Evolutionary conservation across 2,329 filamentous ascomycete species (phyloP), one percentile per base, ranked within the genome.

Genomic region (Ceratocystis papillata): DNA sequence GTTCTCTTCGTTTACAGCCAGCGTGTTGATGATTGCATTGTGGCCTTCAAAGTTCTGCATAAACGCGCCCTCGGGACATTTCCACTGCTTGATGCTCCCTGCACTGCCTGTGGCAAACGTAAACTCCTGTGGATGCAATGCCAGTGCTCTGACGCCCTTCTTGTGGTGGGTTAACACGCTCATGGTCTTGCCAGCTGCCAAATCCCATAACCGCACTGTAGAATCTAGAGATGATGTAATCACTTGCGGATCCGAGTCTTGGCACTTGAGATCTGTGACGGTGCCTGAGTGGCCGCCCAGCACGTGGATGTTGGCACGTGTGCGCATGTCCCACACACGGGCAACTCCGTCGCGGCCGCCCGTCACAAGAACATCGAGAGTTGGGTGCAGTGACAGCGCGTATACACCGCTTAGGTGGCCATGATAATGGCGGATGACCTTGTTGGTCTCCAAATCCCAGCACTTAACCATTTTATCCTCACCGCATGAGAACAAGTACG

Each of bases 391-490:
- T 1, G 89, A 84, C 5, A 99, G 80, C 0, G 92, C 92, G 77
- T 99, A 99, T 3, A 99, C 94, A 69, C 94, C 94, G 71, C 90
- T 96, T 25, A 99, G 79, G 77, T 99, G 94, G 20, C 95, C 95
- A 75, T 99, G 94, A 75, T 97, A 99, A 76, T 96, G 91, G 48
- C 93, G 85, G 73, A 97, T 96, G 68, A 99, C 94, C 76, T 96
- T 96, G 79, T 99, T 99, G n/a, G 93, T 96, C 76, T 99, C 94
- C 70, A 99, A 79, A 78, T 99, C 94, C 94, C 94, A 99, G 78
- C 94, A 99, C 77, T 99, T 99, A 69, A 99, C 94, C 92, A 96
- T 96, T 79, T 99, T 99, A 75, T 99, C 94, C 76, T 99, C 94
- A 67, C 90, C 95, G 73, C 94, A 99, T 10, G 91, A 96, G 76